phyloP scores from a whole-genome alignment of 352 stramenopile genomes.

The Pythium folliculosum region DNA sequence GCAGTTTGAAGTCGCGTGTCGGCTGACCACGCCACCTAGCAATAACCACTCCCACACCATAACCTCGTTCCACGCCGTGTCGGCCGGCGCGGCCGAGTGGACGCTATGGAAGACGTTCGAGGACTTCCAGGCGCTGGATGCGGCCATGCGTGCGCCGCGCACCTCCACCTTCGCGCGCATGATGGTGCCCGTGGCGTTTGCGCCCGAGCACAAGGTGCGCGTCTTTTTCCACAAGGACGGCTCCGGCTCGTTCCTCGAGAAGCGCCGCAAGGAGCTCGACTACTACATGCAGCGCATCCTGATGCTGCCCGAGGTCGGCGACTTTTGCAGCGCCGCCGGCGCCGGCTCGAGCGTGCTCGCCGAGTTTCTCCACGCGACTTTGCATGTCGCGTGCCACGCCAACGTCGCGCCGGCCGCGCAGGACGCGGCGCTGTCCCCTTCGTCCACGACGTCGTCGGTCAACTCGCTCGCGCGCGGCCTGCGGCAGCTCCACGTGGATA shows the following conservation, averaged over 20 bases:
- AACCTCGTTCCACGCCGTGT: conserved; percentile 11
- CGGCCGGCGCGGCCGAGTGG: conserved; percentile 51
- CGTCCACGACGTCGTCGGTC: conserved; percentile 26
- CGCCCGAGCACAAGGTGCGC: conserved; percentile 62
- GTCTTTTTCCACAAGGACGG: conserved; percentile 79
- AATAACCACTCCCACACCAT: too few relatives aligned
- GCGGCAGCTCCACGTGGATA: conserved; percentile 42
- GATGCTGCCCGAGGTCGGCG: conserved; percentile 65
- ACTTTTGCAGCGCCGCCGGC: conserved; percentile 44
- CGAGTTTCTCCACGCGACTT: conserved; percentile 57
- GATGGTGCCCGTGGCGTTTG: conserved; percentile 84
- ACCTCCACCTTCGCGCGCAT: conserved; percentile 70
- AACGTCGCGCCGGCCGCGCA: conserved; percentile 24
- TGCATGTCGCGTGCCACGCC: conserved; percentile 33
- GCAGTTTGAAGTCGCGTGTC: conserved; percentile 28
- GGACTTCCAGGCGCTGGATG: conserved; percentile 76
- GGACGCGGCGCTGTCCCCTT: conserved; percentile 23
- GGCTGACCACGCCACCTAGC: conserved; percentile 2
- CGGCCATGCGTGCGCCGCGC: conserved; percentile 51
- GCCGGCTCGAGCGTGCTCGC: conserved; percentile 60
- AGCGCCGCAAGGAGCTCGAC: conserved; percentile 74
- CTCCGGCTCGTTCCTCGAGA: conserved; percentile 69
- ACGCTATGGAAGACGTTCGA: conserved; percentile 81
- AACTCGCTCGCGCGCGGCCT: conserved; percentile 24
- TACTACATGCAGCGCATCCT: conserved; percentile 86